Base-by-base conservation (phyloP, 371 early-diverging fungal genomes). In the Actinomortierella ambigua region DNA sequence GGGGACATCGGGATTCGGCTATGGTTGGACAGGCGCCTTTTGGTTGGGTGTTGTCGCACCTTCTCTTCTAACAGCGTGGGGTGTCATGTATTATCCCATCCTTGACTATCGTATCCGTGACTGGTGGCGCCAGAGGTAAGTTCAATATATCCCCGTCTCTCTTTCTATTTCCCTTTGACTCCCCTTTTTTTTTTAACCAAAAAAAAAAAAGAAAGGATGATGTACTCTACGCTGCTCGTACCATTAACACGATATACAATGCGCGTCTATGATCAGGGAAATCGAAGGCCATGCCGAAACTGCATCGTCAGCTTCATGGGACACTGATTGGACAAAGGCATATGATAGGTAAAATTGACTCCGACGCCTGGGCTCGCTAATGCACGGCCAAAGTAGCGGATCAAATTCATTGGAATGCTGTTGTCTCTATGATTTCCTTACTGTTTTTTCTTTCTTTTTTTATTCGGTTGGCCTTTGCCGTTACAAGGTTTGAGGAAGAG, bases 31-130 rank as follows among this genome's bases (percentile, higher is more conserved):
- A 4, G 56, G 51, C 14, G 75, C 63, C 24, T 73, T 73, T 29
- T 79, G 84, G 87, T 56, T 84, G 14, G 85, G 85, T 2, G 76
- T 87, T 26, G 79, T 85, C 0, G 61, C 81, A 20, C 87, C 87
- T n/a, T 80, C 84, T 3, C 48, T 81, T 2, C 60, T 78, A 5
- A 78, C 80, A 0, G 84, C 85, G 0, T 55, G 82, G 59, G 60
- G 82, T 4, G 78, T 85, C 11, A 65, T 83, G 58, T 87, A 85
- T 56, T 85, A 80, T 55, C 87, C 87, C 3, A 55, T 87, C 0
- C 17, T 87, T 9, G 81, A 84, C 7, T 52, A 82, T 26, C 69
- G 68, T 18, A 41, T 81, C 39, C 67, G 85, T 9, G 87, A 87
- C 42, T 62, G 73, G 55, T 77, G 82, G 49, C 76, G 84, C 40